Evolutionary conservation across 352 stramenopile genomes (phyloP).

Genomic region (Globisporangium recalcitrans): DNA sequence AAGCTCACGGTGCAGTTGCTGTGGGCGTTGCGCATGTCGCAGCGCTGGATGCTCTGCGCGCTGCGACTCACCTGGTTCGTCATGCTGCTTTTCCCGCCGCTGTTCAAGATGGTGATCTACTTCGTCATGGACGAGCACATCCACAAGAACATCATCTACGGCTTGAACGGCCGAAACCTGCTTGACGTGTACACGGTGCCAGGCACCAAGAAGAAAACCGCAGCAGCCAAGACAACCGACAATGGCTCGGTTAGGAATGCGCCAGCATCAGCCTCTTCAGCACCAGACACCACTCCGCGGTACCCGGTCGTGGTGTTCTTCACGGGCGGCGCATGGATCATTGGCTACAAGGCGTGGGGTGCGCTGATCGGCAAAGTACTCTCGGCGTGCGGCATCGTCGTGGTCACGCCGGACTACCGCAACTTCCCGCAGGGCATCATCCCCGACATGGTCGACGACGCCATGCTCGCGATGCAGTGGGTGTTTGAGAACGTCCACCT

Average conservation of each 20-base stretch:
- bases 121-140: conserved; percentile 53
- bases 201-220: background rate
- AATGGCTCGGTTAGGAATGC: conserved; percentile 12
- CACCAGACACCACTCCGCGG: conserved; percentile 18
- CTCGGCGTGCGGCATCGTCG: conserved; percentile 66
- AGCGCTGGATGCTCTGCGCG: conserved; percentile 64
- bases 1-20: conserved; percentile 64
- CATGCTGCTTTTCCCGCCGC: conserved; percentile 41
- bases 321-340: conserved; percentile 89
- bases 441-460: conserved; percentile 89
- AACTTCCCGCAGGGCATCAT: conserved; percentile 88
- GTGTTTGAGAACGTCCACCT: conserved; percentile 77
- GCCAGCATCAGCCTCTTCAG: conserved; percentile 1
- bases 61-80: conserved; percentile 64
- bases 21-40: conserved; percentile 63
- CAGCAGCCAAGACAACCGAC: conserved; percentile 12
- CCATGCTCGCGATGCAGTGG: conserved; percentile 82
- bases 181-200: conserved; percentile 83
- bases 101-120: conserved; percentile 55
- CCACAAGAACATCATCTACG: conserved; percentile 80
- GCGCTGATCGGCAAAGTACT: conserved; percentile 79
- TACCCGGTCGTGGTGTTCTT: conserved; percentile 88
- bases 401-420: conserved; percentile 89
- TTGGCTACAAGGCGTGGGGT: conserved; percentile 91
- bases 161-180: conserved; percentile 65